These are phyloP conservation scores for Colletotrichum nymphaeae DNA, from an alignment of 2,329 filamentous ascomycete genomes.

Conservation along the genomic window DNA sequence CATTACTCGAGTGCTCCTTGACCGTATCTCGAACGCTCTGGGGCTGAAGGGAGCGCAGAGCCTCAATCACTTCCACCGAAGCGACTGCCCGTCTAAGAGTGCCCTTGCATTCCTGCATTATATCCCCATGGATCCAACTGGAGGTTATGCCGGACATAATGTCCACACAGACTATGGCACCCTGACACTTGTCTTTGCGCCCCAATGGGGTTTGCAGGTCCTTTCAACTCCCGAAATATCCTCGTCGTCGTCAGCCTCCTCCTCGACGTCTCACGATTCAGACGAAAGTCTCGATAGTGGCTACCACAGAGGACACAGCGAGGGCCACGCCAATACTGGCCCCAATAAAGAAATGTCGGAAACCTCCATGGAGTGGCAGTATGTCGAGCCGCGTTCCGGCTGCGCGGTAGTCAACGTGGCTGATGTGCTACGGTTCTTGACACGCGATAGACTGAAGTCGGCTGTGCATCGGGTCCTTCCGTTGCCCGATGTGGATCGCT, in stretches of 20 bases:
- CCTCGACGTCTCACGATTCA: neutral
- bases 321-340: neutral
- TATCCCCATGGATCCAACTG: neutral
- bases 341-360: neutral
- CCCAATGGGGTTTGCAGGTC: neutral
- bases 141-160: neutral
- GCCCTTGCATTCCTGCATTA: conserved; percentile 1
- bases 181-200: neutral
- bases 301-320: neutral
- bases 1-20: neutral
- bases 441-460: neutral
- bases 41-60: neutral
- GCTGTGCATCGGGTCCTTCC: neutral
- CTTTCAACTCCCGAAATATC: neutral
- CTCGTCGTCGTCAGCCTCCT: neutral
- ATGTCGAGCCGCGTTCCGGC: neutral
- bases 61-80: neutral
- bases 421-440: neutral
- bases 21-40: neutral
- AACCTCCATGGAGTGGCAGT: neutral
- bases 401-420: neutral
- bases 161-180: neutral
- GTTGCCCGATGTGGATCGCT: neutral
- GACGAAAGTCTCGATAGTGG: neutral
- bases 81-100: neutral